These are phyloP conservation scores for Pisolithus thermaeus DNA, from an alignment of 1,284 basidiomycete species.

Conservation along the genomic window DNA sequence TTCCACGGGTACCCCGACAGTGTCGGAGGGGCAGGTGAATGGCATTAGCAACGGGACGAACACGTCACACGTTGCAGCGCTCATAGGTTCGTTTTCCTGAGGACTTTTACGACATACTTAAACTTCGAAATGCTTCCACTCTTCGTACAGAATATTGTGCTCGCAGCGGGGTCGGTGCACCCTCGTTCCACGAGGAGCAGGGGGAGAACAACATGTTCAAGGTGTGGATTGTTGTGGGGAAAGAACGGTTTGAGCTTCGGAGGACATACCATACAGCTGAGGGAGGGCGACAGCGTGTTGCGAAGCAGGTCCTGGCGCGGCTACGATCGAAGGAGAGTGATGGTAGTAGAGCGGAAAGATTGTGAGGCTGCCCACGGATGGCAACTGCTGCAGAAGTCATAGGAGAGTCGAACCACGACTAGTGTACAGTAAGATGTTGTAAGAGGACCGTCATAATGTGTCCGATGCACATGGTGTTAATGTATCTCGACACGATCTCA, in stretches of 20 bases:
- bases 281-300: conserved; percentile 34
- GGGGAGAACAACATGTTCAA: conserved; percentile 22
- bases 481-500: too few species aligned
- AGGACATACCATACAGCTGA: conserved; percentile 27
- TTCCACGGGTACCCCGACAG: neutral
- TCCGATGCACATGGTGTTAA: too few species aligned
- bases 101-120: conserved; percentile 1
- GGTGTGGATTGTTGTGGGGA: conserved; percentile 40
- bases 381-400: too few species aligned
- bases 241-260: conserved; percentile 36
- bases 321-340: conserved; percentile 14
- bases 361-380: neutral
- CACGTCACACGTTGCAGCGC: conserved; percentile 21
- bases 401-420: too few species aligned
- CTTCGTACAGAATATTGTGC: conserved; percentile 29
- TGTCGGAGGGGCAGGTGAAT: neutral
- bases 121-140: neutral
- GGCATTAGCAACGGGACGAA: neutral
- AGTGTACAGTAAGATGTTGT: too few species aligned
- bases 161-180: conserved; percentile 15
- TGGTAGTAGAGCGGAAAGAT: neutral
- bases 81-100: conserved; percentile 21
- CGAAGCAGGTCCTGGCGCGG: conserved; percentile 35
- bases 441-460: too few species aligned
- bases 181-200: conserved; percentile 30